Conservation (phyloP, 2,329 filamentous ascomycete species). For the Xylariaceae sp. region DNA sequence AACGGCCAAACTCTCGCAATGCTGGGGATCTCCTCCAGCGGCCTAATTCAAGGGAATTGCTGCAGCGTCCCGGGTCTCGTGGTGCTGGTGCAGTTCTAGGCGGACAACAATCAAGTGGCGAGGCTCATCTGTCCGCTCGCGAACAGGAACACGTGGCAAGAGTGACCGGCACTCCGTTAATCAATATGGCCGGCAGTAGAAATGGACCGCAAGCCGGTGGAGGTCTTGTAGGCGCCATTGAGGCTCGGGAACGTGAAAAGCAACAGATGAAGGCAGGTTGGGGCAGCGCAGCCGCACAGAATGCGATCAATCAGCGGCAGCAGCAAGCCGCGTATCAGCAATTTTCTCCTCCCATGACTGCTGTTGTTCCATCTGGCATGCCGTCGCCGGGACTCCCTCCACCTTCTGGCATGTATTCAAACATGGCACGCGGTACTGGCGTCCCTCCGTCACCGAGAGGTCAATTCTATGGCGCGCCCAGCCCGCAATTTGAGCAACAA, state of each 20-base stretch:
- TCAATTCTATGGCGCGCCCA: constrained; percentile 22
- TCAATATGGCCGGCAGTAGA: constrained; percentile 59
- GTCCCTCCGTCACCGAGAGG: constrained; percentile 9
- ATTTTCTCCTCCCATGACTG: too few relatives aligned
- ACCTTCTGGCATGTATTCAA: constrained; percentile 29
- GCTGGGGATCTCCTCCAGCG: constrained; percentile 37
- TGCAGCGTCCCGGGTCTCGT: constrained; percentile 48
- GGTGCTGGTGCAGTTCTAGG: constrained; percentile 48
- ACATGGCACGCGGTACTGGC: constrained; percentile 19
- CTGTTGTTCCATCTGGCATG: not conserved
- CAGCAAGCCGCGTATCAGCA: constrained; percentile 33
- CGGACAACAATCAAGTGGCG: constrained; percentile 36
- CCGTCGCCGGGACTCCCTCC: constrained; percentile 20
- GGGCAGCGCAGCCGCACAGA: constrained; percentile 66
- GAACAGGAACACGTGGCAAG: constrained; percentile 88
- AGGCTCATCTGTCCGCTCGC: constrained; percentile 69
- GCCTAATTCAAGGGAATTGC: constrained; percentile 43
- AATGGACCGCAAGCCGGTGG: constrained; percentile 47
- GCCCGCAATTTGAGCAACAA: constrained; percentile 29
- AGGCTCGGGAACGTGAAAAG: constrained; percentile 74
- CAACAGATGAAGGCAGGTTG: constrained; percentile 64
- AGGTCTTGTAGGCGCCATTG: constrained; percentile 74
- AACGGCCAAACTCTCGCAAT: constrained; percentile 26
- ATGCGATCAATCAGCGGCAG: constrained; percentile 66
- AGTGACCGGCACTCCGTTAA: constrained; percentile 71